Percentiles rank a stretch among this genome's conserved stretches.
Conservation (phyloP, 2,329 filamentous ascomycete species). For the Fusarium papillatum region DNA sequence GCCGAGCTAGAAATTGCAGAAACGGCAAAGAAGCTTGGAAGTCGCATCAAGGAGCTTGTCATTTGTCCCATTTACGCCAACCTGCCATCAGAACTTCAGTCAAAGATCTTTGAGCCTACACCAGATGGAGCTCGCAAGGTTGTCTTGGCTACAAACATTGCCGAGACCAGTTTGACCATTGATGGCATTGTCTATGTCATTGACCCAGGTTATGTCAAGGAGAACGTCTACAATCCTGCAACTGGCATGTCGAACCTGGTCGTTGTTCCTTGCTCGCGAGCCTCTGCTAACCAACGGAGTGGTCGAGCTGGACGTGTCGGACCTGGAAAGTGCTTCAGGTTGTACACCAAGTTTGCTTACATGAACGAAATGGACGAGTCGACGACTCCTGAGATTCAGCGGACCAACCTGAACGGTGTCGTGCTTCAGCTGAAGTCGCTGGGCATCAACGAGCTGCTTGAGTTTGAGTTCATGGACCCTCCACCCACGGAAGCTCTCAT, state of each 20-base stretch:
- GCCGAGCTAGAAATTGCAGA: conserved; percentile 88
- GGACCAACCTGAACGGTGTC: conserved; percentile 87
- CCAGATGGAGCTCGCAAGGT: conserved; percentile 90
- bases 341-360: conserved; percentile 95
- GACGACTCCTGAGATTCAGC: conserved; percentile 92
- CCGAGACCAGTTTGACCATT: conserved; percentile 95
- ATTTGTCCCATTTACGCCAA: conserved; percentile 97
- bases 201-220: conserved; percentile 94
- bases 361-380: conserved; percentile 96
- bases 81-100: conserved; percentile 89
- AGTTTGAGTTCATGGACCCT: conserved; percentile 97
- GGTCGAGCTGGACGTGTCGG: conserved; percentile 94
- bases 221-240: conserved; percentile 92
- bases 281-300: conserved; percentile 92
- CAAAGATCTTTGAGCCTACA: conserved; percentile 95
- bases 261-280: conserved; percentile 91
- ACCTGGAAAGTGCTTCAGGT: conserved; percentile 91
- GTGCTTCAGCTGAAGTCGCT: conserved; percentile 90
- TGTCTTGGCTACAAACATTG: conserved; percentile 96
- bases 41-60: conserved; percentile 86
- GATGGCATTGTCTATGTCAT: conserved; percentile 98
- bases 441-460: conserved; percentile 91
- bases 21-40: conserved; percentile 88
- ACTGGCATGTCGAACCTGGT: conserved; percentile 95
- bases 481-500: conserved; percentile 93